Base-by-base conservation (phyloP, 768 basidiomycete species). In the Galerina marginata region DNA sequence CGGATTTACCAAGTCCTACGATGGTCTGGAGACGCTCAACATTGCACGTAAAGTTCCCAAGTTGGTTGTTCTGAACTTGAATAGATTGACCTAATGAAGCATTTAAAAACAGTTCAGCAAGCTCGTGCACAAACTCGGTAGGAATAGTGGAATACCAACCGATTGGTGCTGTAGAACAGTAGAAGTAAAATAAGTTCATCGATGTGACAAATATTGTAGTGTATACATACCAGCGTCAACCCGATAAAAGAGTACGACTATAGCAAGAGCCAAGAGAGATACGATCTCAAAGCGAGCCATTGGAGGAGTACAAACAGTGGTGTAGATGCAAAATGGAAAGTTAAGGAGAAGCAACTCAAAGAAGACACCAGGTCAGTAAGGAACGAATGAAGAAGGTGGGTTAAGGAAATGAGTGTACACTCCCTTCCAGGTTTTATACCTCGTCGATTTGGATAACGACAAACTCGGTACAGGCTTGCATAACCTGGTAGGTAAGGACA, bases 301-400 rank as follows among this genome's bases (percentile, higher is more conserved):
- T 42, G 39, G 33, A 38, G 20, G 20, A 46, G 36, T 45, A 47
- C 6, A 55, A 20, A 33, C 29, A 20, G 20, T 33, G 29, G 7
- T 33, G 29, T 5, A 33, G 29, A 7, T 43, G 23, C 11, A 20
- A 46, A 36, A 56, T 4, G 15, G 20, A 20, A 46, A 37, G 4
- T 33, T 33, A 46, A 15, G 14, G 23, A 23, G 46, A 45, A 20
- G 20, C 36, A 44, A 37, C 7, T 40, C 25, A 37, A 54, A 46
- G 29, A 37, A 11, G 45, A 56, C 54, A 56, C 43, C 54, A 56
- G 52, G 52, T 56, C 54, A 46, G 26, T 14, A 47, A 55, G 29
- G 12, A 20, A 46, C 23, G 20, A 11, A 11, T 11, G 15, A 40
- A 40, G 25, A 53, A 20, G 20, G 39, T 16, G 37, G 37, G 9